Evolutionary conservation across 2,329 filamentous ascomycete species (phyloP).

Genomic region (Xylaria sp.): DNA sequence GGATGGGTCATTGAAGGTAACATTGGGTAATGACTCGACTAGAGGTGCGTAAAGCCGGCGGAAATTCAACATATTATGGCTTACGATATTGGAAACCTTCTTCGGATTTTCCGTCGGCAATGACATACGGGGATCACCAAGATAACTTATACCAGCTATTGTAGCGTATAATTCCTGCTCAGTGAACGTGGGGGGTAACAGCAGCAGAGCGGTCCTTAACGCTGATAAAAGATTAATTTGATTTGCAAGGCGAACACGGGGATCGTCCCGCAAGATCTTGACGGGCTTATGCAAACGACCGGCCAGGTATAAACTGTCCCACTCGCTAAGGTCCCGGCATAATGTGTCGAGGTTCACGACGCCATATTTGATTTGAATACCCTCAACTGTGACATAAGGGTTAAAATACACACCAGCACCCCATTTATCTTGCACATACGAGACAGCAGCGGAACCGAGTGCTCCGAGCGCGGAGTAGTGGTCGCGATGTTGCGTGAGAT

Average conservation of each 20-base stretch:
- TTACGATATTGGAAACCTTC: conserved; percentile 94
- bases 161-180: conserved; percentile 88
- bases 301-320: conserved; percentile 96
- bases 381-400: conserved; percentile 91
- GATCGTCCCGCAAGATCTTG: conserved; percentile 95
- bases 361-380: conserved; percentile 95
- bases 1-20: conserved; percentile 72
- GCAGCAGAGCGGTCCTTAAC: conserved; percentile 83
- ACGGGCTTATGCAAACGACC: conserved; percentile 93
- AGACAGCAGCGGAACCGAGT: conserved; percentile 83
- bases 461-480: conserved; percentile 90
- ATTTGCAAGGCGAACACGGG: conserved; percentile 89
- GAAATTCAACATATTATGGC: conserved; percentile 89
- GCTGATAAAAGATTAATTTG: conserved; percentile 95
- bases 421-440: conserved; percentile 82
- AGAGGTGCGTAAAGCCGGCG: conserved; percentile 88
- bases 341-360: conserved; percentile 94
- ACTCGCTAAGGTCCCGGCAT: conserved; percentile 82
- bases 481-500: conserved; percentile 83
- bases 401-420: conserved; percentile 98
- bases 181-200: conserved; percentile 83
- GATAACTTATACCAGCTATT: conserved; percentile 90
- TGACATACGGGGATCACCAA: conserved; percentile 95
- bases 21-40: conserved; percentile 87
- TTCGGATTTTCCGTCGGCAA: conserved; percentile 87